A percentile compares a stretch with the other conserved stretches of the same genome.
phyloP scores from a whole-genome alignment of 2,329 filamentous ascomycete genomes.

The Arthrinium puccinioides region DNA sequence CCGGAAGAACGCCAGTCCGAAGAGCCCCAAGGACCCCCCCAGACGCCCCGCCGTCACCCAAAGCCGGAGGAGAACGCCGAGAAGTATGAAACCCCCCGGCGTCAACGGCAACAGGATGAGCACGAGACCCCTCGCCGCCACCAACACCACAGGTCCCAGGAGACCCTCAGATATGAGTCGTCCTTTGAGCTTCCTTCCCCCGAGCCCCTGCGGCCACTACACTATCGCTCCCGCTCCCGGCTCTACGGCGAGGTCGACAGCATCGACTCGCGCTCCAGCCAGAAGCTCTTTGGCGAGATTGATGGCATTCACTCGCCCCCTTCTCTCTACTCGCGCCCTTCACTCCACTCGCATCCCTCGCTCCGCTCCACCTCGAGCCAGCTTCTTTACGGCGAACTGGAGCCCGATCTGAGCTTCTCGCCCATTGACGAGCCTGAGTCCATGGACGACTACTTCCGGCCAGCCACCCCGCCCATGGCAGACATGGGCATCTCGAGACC shows the following conservation, averaged over 20 bases:
- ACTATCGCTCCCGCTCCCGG: constrained; percentile 13
- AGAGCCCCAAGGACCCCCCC: not conserved
- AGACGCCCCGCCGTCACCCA: not conserved
- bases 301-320: not conserved
- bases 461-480: constrained; percentile 18
- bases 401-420: constrained; percentile 22
- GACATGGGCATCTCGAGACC: constrained; percentile 37
- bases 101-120: constrained; percentile 12
- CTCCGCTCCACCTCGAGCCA: no score
- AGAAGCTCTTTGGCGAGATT: constrained; percentile 22
- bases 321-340: no score
- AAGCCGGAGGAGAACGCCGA: constrained; percentile 1
- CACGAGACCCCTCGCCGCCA: constrained; percentile 14
- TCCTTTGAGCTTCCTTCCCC: no score
- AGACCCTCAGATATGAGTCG: no score
- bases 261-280: constrained; percentile 11
- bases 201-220: constrained; percentile 14
- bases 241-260: constrained; percentile 24
- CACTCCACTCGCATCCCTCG: no score
- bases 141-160: constrained; percentile 17
- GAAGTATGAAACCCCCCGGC: constrained; percentile 11
- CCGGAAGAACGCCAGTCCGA: constrained; percentile 1
- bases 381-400: constrained; percentile 23
- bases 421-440: constrained; percentile 16
- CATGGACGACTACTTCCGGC: constrained; percentile 23